phyloP scores from a whole-genome alignment of 2,329 filamentous ascomycete genomes.

The Hypoxylon sp. region DNA sequence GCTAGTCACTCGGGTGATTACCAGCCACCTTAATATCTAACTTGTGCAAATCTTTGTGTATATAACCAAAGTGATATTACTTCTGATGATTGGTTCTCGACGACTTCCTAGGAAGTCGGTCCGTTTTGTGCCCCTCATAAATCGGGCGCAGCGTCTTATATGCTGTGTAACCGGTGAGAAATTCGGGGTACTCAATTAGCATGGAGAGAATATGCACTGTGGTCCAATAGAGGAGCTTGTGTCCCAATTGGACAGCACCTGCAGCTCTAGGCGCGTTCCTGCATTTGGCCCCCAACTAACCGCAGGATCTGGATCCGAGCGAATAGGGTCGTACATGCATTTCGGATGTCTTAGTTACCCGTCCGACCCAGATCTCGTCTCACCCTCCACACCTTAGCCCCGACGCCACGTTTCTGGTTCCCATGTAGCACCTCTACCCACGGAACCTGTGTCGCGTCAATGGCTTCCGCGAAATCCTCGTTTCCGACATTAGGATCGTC shows the following conservation, averaged over 20 bases:
- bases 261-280: conserved; percentile 7
- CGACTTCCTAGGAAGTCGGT: conserved; percentile 3
- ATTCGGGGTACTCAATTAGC: conserved; percentile 5
- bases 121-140: not conserved
- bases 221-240: conserved; percentile 6
- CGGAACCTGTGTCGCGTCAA: conserved; percentile 58
- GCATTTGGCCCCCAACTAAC: conserved; percentile 14
- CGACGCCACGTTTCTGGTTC: conserved; percentile 69
- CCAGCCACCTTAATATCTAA: conserved; percentile 38
- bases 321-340: conserved; percentile 1
- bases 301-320: not conserved
- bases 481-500: conserved; percentile 53
- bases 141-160: not conserved
- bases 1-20: not conserved
- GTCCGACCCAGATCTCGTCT: conserved; percentile 71
- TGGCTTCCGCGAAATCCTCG: conserved; percentile 40
- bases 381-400: conserved; percentile 74
- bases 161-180: not conserved
- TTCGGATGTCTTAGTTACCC: conserved; percentile 55
- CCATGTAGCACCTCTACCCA: conserved; percentile 73
- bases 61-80: not conserved
- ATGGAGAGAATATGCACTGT: conserved; percentile 1
- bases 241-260: not conserved
- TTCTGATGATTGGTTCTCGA: not conserved
- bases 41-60: not conserved